phyloP scores from a whole-genome alignment of 2,329 filamentous ascomycete genomes.

The Gaeumannomyces sp. region DNA sequence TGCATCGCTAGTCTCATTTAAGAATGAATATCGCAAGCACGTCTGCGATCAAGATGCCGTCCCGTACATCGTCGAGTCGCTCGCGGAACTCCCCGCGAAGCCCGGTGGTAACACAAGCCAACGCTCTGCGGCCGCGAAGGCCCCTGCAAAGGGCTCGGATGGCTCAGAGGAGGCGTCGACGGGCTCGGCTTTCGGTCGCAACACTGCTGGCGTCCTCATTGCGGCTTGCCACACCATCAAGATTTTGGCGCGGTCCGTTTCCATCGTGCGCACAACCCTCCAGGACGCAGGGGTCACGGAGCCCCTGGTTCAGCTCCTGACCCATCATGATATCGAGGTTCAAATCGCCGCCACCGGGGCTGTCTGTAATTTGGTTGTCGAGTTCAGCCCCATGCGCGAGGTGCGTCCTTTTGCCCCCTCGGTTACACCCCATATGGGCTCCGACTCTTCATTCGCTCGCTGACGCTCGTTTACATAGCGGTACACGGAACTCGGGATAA shows the following conservation, averaged over 20 bases:
- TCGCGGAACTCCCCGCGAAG: slow-evolving; percentile 51
- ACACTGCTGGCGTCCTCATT: slow-evolving; percentile 71
- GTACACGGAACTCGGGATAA: slow-evolving; percentile 56
- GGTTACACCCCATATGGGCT: neutral
- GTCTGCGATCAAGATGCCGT: slow-evolving; percentile 79
- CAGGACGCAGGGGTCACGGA: slow-evolving; percentile 78
- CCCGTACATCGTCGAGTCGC: slow-evolving; percentile 75
- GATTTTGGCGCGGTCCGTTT: slow-evolving; percentile 78
- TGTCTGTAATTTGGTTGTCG: slow-evolving; percentile 77
- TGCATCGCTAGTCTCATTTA: slow-evolving; percentile 72
- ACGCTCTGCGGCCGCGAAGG: slow-evolving; percentile 8
- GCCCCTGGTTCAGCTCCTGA: slow-evolving; percentile 70
- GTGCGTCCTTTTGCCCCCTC: slow-evolving; percentile 41
- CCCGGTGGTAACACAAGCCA: slow-evolving; percentile 28
- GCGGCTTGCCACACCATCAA: slow-evolving; percentile 79
- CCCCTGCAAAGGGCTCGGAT: slow-evolving; percentile 22
- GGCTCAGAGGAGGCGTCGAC: slow-evolving; percentile 24
- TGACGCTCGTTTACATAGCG: slow-evolving; percentile 17
- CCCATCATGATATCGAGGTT: slow-evolving; percentile 68
- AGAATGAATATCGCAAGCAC: slow-evolving; percentile 76
- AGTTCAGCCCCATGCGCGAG: slow-evolving; percentile 87
- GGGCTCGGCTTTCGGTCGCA: slow-evolving; percentile 55
- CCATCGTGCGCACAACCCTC: slow-evolving; percentile 74
- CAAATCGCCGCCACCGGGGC: slow-evolving; percentile 80
- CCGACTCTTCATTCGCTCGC: slow-evolving; percentile 10